Percentiles rank a stretch among this genome's conserved stretches.
Conservation (phyloP, 768 basidiomycete species). For the Phlebiopsis gigantea region DNA sequence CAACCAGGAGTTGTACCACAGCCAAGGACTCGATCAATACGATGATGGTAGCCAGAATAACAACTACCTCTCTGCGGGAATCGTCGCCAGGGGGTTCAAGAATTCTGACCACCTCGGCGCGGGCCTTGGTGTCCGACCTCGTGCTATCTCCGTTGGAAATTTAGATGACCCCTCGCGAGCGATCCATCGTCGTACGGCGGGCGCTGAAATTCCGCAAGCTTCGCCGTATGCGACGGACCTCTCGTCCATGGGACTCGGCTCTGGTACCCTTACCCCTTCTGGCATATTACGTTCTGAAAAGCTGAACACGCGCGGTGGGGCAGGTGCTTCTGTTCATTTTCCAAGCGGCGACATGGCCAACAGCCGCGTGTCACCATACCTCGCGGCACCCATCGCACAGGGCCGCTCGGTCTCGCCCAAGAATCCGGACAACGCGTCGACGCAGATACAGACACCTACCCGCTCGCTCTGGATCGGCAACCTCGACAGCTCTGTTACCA, state of each 20-base stretch:
- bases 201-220: constrained; percentile 44
- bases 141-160: constrained; percentile 85
- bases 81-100: constrained; percentile 71
- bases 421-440: constrained; percentile 53
- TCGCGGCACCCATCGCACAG: constrained; percentile 57
- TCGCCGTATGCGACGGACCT: constrained; percentile 54
- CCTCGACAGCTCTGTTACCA: constrained; percentile 89
- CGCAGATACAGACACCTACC: constrained; percentile 88
- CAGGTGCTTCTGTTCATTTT: constrained; percentile 59
- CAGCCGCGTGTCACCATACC: constrained; percentile 58
- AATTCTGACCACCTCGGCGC: constrained; percentile 58
- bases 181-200: constrained; percentile 59
- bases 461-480: constrained; percentile 99
- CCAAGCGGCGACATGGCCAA: constrained; percentile 50
- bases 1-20: constrained; percentile 50
- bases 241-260: constrained; percentile 25
- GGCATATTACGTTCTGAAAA: constrained; percentile 63
- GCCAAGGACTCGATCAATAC: constrained; percentile 59
- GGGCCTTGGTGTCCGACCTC: constrained; percentile 50
- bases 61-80: constrained; percentile 50
- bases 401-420: constrained; percentile 83
- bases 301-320: constrained; percentile 36
- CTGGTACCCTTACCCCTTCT: constrained; percentile 24
- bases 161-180: constrained; percentile 75
- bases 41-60: constrained; percentile 47